phyloP scores from a whole-genome alignment of 2,329 filamentous ascomycete genomes.

The Blumeriella jaapii region DNA sequence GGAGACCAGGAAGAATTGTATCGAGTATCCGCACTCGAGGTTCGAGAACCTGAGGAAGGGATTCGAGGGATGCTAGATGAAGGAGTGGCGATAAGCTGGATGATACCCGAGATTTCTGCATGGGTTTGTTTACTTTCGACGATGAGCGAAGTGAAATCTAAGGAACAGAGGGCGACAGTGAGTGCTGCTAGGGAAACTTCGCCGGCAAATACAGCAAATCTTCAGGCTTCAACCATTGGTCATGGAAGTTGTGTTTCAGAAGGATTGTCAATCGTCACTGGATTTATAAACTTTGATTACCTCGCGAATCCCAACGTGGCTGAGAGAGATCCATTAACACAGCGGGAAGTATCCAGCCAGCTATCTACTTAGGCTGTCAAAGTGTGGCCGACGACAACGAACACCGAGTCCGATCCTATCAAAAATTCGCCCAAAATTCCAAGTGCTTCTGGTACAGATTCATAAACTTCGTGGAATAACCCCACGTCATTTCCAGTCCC shows the following conservation, averaged over 20 bases:
- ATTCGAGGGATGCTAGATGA: slow-evolving; percentile 31
- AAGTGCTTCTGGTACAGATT: slow-evolving; percentile 1
- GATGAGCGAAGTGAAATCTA: no score
- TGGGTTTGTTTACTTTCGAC: no score
- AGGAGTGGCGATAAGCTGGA: no score
- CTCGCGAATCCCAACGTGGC: no score
- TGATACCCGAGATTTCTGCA: no score
- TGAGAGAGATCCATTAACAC: background rate
- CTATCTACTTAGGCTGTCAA: background rate
- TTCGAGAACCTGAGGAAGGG: slow-evolving; percentile 58
- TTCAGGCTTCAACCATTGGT: no score
- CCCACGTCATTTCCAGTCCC: background rate
- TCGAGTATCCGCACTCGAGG: slow-evolving; percentile 53
- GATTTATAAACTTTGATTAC: no score
- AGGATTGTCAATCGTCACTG: no score
- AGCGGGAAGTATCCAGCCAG: slow-evolving; percentile 3
- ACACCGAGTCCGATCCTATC: background rate
- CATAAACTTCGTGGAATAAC: slow-evolving; percentile 1
- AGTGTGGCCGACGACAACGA: background rate
- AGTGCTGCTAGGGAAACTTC: no score
- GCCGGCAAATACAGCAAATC: no score
- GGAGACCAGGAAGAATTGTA: slow-evolving; percentile 43
- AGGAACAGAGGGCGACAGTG: no score
- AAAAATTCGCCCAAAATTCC: background rate
- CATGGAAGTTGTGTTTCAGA: no score